Base-by-base conservation (phyloP, 78 protist species). In the Guillardia theta region DNA sequence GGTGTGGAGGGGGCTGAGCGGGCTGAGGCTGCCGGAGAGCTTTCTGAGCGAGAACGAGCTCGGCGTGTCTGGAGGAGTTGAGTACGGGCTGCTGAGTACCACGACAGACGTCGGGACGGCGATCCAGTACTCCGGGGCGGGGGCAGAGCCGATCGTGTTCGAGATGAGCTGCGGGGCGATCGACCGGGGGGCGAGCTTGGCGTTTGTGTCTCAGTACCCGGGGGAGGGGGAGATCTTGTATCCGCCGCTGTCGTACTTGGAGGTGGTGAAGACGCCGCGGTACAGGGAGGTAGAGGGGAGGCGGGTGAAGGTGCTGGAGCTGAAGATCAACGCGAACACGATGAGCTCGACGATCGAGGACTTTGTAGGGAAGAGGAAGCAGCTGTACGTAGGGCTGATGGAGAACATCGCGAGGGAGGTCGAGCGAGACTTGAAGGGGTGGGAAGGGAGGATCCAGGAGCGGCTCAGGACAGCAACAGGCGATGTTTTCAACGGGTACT, bases 51-150 rank as follows among this genome's bases (percentile, higher is more conserved):
- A 8, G 18, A 37, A 93, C 46, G 90, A 64, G n/a, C 44, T 45
- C 15, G 88, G 88, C 43, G 62, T 45, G 77, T 4, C 47, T 9
- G 94, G 94, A 9, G 94, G 94, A 27, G 70, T 93, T 2, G 94
- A 93, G 62, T 15, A 39, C 27, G 94, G 92, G n/a, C 76, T 64
- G 92, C 8, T 93, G 70, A 53, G 80, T 37, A 93, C 94, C 19
- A 93, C 94, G 64, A 54, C 88, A 18, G 83, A 92, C 62, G 44
- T 58, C 33, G 30, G 19, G 46, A 83, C 43, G 41, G 94, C 94
- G 19, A 39, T 58, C 70, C 48, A n/a, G 48, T 62, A 92, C 19
- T 4, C 41, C 46, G 48, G 41, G 6, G 70, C 21, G 70, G 70
- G 70, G 39, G 70, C 70, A 58, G 21, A 27, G 70, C 70, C 70